Base-by-base conservation (phyloP, 129 eudicot species). In the Saposhnikovia divaricata region DNA sequence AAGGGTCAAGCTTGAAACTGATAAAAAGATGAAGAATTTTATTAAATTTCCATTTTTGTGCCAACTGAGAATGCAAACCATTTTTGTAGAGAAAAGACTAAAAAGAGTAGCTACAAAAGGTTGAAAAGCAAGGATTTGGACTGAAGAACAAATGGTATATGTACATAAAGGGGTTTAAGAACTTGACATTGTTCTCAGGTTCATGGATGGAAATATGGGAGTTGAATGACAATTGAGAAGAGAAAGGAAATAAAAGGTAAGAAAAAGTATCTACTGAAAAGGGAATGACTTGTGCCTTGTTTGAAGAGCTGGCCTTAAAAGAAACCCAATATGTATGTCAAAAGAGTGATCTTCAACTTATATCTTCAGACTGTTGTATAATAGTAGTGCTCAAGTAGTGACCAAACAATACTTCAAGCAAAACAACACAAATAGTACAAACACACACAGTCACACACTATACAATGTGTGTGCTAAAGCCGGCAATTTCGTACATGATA, bases 1-100 rank as follows among this genome's bases (percentile, higher is more conserved):
- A 59, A 83, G 90, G 83, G 80, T 68, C 37, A 86, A 68, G 83
- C 71, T 83, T 72, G 87, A 84, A 72, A 82, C 23, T 39, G 83
- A 77, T 68, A 85, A 65, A 77, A 85, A 74, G 77, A 81, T 53
- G 78, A 85, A 79, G 74, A 83, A 71, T 50, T 57, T 47, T 65
- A 87, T 57, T 9, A 74, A 66, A 16, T 38, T 76, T 82, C 46
- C 50, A 55, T 51, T 79, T 69, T 28, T 82, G 27, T 44, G 50
- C 75, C 77, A 84, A 74, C 80, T 72, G 66, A 78, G 85, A 78
- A 53, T 28, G 81, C 38, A 53, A 42, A 78, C 89, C 92, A 88
- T 90, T 77, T 79, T 21, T 23, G 46, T 13, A 13, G 43, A 68
- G 73, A 14, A 15, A 66, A 66, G 11, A 50, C 39, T 14, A 4